Percentiles rank a stretch among this genome's conserved stretches.
phyloP scores from a whole-genome alignment of 2,329 filamentous ascomycete species.

The Neofusicoccum ribis region DNA sequence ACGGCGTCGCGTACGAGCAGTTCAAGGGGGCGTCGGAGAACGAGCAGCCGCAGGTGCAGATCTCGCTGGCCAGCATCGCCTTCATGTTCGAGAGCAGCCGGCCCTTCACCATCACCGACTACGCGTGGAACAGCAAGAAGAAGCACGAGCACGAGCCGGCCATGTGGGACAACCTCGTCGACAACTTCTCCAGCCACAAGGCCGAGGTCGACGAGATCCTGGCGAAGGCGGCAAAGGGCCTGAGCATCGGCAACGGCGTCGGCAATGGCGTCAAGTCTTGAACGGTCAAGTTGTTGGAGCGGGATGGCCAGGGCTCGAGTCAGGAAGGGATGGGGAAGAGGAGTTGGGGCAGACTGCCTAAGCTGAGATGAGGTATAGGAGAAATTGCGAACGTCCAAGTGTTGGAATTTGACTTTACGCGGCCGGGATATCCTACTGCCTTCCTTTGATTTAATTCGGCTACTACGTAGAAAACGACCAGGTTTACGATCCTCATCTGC shows the following conservation, averaged over 20 bases:
- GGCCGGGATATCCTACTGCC: too few relatives aligned
- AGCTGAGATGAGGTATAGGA: too few relatives aligned
- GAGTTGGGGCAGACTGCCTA: too few relatives aligned
- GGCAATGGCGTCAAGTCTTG: neutral
- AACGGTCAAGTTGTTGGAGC: too few relatives aligned
- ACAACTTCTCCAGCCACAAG: slow-evolving; percentile 51
- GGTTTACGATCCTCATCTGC: too few relatives aligned
- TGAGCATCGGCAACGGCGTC: slow-evolving; percentile 18
- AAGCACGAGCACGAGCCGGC: slow-evolving; percentile 48
- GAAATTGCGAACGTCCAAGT: too few relatives aligned
- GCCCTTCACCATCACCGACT: slow-evolving; percentile 39
- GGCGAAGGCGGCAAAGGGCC: slow-evolving; percentile 33
- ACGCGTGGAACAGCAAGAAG: slow-evolving; percentile 40
- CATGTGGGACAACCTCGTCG: slow-evolving; percentile 57
- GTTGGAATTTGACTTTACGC: too few relatives aligned
- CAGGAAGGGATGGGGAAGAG: too few relatives aligned
- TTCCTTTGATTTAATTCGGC: too few relatives aligned
- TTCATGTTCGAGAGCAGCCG: slow-evolving; percentile 62
- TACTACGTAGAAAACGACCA: too few relatives aligned
- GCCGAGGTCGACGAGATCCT: slow-evolving; percentile 51
- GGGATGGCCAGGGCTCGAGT: too few relatives aligned
- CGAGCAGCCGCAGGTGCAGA: slow-evolving; percentile 39
- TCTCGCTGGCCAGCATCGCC: slow-evolving; percentile 57
- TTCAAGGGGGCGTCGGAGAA: slow-evolving; percentile 57
- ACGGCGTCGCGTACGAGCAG: slow-evolving; percentile 59